phyloP scores from a whole-genome alignment of 805 yeast genomes.

The Myxozyma kluyveri region DNA sequence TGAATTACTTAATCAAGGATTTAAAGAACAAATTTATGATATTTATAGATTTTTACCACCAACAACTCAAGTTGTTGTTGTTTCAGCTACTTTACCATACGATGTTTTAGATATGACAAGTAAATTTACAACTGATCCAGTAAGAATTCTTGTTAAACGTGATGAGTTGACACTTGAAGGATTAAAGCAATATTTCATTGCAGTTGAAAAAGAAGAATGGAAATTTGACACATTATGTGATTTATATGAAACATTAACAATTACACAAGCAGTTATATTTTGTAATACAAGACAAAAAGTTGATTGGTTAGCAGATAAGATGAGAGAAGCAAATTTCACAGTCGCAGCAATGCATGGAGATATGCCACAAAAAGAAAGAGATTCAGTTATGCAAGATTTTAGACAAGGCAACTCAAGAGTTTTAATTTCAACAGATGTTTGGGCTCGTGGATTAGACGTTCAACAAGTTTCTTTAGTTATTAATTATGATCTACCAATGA shows the following conservation, averaged over 20 bases:
- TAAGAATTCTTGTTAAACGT: slow-evolving; percentile 88
- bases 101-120: slow-evolving; percentile 88
- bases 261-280: slow-evolving; percentile 96
- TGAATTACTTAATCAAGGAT: slow-evolving; percentile 90
- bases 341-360: slow-evolving; percentile 96
- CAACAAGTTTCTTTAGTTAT: slow-evolving; percentile 95
- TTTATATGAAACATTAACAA: slow-evolving; percentile 89
- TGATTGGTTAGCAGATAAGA: slow-evolving; percentile 75
- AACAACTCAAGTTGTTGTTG: slow-evolving; percentile 88
- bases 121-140: slow-evolving; percentile 93
- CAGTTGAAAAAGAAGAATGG: slow-evolving; percentile 90
- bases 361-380: slow-evolving; percentile 91
- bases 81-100: slow-evolving; percentile 90
- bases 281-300: slow-evolving; percentile 95
- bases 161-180: slow-evolving; percentile 96
- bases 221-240: slow-evolving; percentile 94
- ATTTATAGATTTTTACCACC: slow-evolving; percentile 85
- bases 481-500: slow-evolving; percentile 87
- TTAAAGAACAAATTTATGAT: slow-evolving; percentile 93
- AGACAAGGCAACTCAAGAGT: slow-evolving; percentile 92
- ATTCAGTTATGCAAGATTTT: slow-evolving; percentile 91
- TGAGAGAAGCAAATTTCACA: slow-evolving; percentile 78
- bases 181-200: slow-evolving; percentile 85
- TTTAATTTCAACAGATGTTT: slow-evolving; percentile 87
- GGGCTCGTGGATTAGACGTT: slow-evolving; percentile 97